Evolutionary conservation across 2,329 filamentous ascomycete species (phyloP).

Genomic region (Rosellinia necatrix): DNA sequence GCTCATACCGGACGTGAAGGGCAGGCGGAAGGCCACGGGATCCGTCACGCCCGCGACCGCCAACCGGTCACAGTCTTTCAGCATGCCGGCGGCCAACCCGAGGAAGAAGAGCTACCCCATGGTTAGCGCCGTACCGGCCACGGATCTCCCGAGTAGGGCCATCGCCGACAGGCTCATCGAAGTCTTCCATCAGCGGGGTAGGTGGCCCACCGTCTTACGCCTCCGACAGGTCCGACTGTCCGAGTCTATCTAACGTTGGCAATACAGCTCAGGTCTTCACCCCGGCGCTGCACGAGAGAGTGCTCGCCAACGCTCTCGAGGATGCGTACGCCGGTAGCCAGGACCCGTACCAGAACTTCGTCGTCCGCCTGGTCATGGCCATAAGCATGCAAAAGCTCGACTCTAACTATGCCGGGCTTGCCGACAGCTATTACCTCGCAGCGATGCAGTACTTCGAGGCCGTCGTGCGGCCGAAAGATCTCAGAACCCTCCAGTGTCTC

Average conservation of each 20-base stretch:
- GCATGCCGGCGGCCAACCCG: slow-evolving; percentile 52
- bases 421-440: slow-evolving; percentile 92
- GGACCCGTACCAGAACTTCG: slow-evolving; percentile 85
- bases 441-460: slow-evolving; percentile 84
- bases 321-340: slow-evolving; percentile 77
- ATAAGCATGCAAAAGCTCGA: slow-evolving; percentile 94
- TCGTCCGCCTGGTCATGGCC: slow-evolving; percentile 88
- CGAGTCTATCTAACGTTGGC: slow-evolving; percentile 31
- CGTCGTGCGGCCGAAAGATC: slow-evolving; percentile 83
- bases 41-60: slow-evolving; percentile 6
- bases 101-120: slow-evolving; percentile 89
- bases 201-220: slow-evolving; percentile 23
- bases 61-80: slow-evolving; percentile 68
- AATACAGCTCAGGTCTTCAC: slow-evolving; percentile 82
- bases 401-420: slow-evolving; percentile 85
- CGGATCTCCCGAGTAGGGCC: slow-evolving; percentile 71
- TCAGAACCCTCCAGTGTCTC: slow-evolving; percentile 89
- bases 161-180: slow-evolving; percentile 81
- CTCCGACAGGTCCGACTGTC: no score
- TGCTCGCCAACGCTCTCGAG: slow-evolving; percentile 75
- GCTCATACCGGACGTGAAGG: slow-evolving; percentile 77
- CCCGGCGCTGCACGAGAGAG: slow-evolving; percentile 83
- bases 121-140: slow-evolving; percentile 82
- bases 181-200: slow-evolving; percentile 84
- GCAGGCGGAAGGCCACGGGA: slow-evolving; percentile 54